These are phyloP conservation scores for Podaxis mareebaensis DNA, from an alignment of 768 basidiomycete species.

Conservation along the genomic window DNA sequence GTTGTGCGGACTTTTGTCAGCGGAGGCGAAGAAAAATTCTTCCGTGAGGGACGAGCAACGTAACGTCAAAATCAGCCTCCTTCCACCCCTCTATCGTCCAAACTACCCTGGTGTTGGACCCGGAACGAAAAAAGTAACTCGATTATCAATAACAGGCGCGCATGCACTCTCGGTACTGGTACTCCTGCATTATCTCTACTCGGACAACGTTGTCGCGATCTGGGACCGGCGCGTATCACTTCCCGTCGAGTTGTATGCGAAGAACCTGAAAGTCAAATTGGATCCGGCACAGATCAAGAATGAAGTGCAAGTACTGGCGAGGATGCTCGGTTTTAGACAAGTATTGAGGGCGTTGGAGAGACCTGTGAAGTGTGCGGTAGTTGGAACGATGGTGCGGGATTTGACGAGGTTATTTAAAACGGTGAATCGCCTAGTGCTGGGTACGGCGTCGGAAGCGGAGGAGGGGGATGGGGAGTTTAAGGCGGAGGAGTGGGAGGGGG, in stretches of 20 bases:
- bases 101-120: conserved; percentile 24
- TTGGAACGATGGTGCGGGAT: conserved; percentile 49
- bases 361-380: conserved; percentile 55
- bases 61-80: conserved; percentile 18
- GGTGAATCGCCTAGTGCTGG: conserved; percentile 21
- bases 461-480: not conserved
- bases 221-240: conserved; percentile 75
- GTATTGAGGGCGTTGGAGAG: conserved; percentile 59
- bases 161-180: conserved; percentile 71
- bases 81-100: conserved; percentile 15
- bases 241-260: conserved; percentile 49
- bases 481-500: not conserved
- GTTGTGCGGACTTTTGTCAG: conserved; percentile 42
- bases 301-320: conserved; percentile 63
- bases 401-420: conserved; percentile 50
- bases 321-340: conserved; percentile 55
- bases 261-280: conserved; percentile 38
- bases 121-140: conserved; percentile 25
- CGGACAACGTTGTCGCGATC: conserved; percentile 77
- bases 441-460: conserved; percentile 16
- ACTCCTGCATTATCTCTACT: conserved; percentile 84
- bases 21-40: not conserved
- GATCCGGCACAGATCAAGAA: conserved; percentile 51
- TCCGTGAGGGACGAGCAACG: conserved; percentile 16
- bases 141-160: conserved; percentile 52